Evolutionary conservation across 257 asterid genomes (phyloP), one percentile per base, ranked within the genome.

Genomic region (Nicotiana attenuata): DNA sequence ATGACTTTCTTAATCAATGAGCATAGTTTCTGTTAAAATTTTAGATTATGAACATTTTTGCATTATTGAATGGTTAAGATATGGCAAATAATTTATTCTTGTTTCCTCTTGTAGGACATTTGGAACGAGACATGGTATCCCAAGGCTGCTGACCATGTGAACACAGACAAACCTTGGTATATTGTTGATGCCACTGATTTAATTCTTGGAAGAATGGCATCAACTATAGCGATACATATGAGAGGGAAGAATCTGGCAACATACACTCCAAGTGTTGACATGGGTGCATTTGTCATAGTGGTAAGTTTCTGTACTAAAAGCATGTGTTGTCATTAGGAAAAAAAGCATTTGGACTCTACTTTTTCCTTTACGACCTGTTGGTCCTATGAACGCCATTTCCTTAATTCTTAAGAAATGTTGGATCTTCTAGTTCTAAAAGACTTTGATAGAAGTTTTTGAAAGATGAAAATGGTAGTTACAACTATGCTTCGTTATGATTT

Each of bases 121-220:
- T 96, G 97, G 99, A 96, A 96, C 61, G 89, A 84, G 71, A 96
- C 99, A 81, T 96, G 99, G 99, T 96, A 94, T 76, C 98, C 99
- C 24, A 96, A 96, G 89, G 98, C 97, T 66, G 85, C 90, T 5
- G 99, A 95, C 88, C 99, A 95, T 82, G 88, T 95, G 19, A 90
- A 91, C 47, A 95, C 98, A 17, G 92, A 87, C 78, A 95, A 95
- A 83, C 86, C 97, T 1, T 96, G 99, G 99, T 94, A 92, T 68
- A 64, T 96, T 2, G 97, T 96, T 80, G 99, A 96, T 80, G 99
- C 99, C 26, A 86, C 92, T 9, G 99, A 96, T 87, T 90, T 90
- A 87, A 92, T 94, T 78, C 97, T 96, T 2, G 99, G 99, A 83
- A 90, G 99, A 85, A 67, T 96, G 87, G 99, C 99, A 63, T 94